Evolutionary conservation across 2,329 filamentous ascomycete species (phyloP).

Genomic region (Exophiala lecanii-corni): DNA sequence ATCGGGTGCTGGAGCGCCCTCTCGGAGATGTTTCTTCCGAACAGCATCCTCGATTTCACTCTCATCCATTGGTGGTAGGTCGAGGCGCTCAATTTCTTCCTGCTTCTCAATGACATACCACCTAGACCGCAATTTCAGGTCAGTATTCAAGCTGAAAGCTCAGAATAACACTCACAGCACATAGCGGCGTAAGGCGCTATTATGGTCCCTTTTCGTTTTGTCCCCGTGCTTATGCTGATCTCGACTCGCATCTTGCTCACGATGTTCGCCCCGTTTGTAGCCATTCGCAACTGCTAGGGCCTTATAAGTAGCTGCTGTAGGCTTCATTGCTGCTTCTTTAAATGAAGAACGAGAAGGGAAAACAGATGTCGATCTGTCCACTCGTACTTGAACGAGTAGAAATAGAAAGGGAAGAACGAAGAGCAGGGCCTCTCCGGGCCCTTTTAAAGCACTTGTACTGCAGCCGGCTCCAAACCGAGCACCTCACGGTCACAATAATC

Average conservation of each 20-base stretch:
- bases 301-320: conserved; percentile 1
- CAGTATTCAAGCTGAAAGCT: too few relatives aligned
- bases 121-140: too few relatives aligned
- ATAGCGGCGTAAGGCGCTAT: not conserved
- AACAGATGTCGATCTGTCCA: conserved; percentile 1
- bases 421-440: not conserved
- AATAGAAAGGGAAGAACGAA: conserved; percentile 1
- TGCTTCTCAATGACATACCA: too few relatives aligned
- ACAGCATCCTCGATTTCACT: conserved; percentile 4
- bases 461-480: not conserved
- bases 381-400: not conserved
- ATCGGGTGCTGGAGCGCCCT: conserved; percentile 6
- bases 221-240: conserved; percentile 1
- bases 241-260: not conserved
- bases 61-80: too few relatives aligned
- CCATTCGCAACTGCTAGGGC: not conserved
- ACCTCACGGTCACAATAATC: not conserved
- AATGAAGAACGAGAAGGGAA: not conserved
- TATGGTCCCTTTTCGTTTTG: conserved; percentile 1
- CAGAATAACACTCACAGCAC: too few relatives aligned
- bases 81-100: too few relatives aligned
- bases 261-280: conserved; percentile 1
- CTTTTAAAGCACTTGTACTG: conserved; percentile 1
- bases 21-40: not conserved
- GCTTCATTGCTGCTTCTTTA: conserved; percentile 1